Evolutionary conservation across 352 stramenopile genomes (phyloP).

Genomic region (Thraustochytrium sp.): DNA sequence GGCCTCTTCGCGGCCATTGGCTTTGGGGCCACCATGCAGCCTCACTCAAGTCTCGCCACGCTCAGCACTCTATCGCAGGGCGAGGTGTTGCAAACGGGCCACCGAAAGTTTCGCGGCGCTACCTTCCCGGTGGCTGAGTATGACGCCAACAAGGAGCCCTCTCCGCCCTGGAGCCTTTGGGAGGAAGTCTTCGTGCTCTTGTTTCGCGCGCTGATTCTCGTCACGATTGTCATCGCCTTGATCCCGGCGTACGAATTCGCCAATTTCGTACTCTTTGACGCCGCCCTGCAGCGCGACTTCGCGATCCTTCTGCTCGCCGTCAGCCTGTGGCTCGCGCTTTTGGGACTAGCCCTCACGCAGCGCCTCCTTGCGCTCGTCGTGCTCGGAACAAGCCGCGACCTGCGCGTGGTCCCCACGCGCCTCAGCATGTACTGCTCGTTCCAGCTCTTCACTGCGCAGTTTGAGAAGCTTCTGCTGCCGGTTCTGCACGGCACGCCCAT

Average conservation of each 20-base stretch:
- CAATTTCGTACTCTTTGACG: background rate
- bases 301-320: background rate
- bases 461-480: background rate
- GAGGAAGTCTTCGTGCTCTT: background rate
- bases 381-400: background rate
- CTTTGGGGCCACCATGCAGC: background rate
- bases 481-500: background rate
- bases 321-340: background rate
- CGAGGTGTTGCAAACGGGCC: background rate
- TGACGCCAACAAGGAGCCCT: background rate
- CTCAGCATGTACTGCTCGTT: background rate
- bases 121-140: too few relatives aligned
- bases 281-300: background rate
- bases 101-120: background rate
- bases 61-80: background rate
- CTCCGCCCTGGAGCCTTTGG: background rate
- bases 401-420: background rate
- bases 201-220: background rate
- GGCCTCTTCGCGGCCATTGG: background rate
- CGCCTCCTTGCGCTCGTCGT: background rate
- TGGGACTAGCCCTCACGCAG: background rate
- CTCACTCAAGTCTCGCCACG: background rate
- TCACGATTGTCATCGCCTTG: background rate
- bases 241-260: background rate
- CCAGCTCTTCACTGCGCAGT: background rate